These are phyloP conservation scores for Protomyces pachydermus DNA, from an alignment of 1,139 yeast genomes.

Conservation along the genomic window DNA sequence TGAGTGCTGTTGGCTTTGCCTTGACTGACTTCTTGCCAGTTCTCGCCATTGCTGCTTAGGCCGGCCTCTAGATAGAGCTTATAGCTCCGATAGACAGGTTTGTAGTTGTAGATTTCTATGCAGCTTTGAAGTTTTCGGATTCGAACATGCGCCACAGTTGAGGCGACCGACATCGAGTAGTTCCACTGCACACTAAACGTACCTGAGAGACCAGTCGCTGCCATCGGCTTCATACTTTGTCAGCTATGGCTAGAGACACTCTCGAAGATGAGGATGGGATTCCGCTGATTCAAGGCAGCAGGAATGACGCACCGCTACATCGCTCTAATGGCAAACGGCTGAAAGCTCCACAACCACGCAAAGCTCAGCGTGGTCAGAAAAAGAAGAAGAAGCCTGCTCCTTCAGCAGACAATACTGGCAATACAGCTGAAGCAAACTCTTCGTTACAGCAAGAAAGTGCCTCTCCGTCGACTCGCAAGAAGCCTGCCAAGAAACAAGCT, in stretches of 20 bases:
- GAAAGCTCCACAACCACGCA: slow-evolving; percentile 4
- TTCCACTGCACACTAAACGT: too few species aligned
- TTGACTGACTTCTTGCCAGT: slow-evolving; percentile 22
- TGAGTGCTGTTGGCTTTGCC: slow-evolving; percentile 10
- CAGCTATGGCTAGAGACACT: background rate
- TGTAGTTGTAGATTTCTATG: too few species aligned
- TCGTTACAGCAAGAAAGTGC: background rate
- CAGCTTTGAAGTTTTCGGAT: too few species aligned
- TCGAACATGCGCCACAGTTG: too few species aligned
- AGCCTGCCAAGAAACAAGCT: background rate
- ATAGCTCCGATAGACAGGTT: too few species aligned
- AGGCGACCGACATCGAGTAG: too few species aligned
- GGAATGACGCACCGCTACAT: background rate
- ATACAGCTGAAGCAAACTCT: background rate
- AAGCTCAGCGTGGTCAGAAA: slow-evolving; percentile 19
- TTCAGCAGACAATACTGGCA: background rate
- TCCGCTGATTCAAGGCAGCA: background rate
- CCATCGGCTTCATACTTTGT: too few species aligned
- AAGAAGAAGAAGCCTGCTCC: background rate
- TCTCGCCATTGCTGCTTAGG: slow-evolving; percentile 1
- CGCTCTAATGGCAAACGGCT: slow-evolving; percentile 9
- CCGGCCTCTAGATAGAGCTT: too few species aligned
- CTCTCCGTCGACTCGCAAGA: background rate
- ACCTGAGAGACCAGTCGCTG: too few species aligned
- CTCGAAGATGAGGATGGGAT: background rate